Base-by-base conservation (phyloP, 257 asterid genomes). In the Plantago elongata region DNA sequence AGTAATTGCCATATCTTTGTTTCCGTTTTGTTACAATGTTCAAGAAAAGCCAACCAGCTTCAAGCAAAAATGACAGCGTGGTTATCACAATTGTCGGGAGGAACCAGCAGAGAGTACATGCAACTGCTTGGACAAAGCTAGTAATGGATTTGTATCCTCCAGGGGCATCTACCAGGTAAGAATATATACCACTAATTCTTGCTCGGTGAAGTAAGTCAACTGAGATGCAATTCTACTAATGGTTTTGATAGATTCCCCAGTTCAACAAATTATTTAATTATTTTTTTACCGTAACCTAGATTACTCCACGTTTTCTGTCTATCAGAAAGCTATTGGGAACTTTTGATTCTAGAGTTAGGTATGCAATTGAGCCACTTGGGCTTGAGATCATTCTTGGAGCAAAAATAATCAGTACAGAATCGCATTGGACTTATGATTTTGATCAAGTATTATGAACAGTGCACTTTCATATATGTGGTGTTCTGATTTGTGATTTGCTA, bases 41-140 rank as follows among this genome's bases (percentile, higher is more conserved):
- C 82, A 86, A 89, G 95, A 84, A 86, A 92, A 89, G 97, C 81
- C 97, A 87, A 71, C 94, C 96, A 59, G 97, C 95, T 77, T 83
- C 97, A 74, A 89, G 96, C 95, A 87, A 85, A 77, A 85, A 80
- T 73, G 92, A 89, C 40, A 81, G 72, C 73, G 84, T 89, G 57
- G 76, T 73, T 54, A 76, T 93, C 79, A 73, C 81, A 42, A 79
- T 89, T 64, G 96, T 85, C 58, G 86, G 84, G 64, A 80, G 79
- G 76, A 78, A 69, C 75, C 71, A 76, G 67, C 76, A 66, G 37
- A 75, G 78, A 63, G 80, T 78, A 65, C 80, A 84, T 71, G 74
- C 83, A 52, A 75, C 86, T 58, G 78, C 94, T 54, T 93, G 99
- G 99, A 76, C 96, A 72, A 89, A 89, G 82, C 78, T 85, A 60